These are phyloP conservation scores for Metarhizium guizhouense DNA, from an alignment of 2,329 filamentous ascomycete species.

Conservation along the genomic window DNA sequence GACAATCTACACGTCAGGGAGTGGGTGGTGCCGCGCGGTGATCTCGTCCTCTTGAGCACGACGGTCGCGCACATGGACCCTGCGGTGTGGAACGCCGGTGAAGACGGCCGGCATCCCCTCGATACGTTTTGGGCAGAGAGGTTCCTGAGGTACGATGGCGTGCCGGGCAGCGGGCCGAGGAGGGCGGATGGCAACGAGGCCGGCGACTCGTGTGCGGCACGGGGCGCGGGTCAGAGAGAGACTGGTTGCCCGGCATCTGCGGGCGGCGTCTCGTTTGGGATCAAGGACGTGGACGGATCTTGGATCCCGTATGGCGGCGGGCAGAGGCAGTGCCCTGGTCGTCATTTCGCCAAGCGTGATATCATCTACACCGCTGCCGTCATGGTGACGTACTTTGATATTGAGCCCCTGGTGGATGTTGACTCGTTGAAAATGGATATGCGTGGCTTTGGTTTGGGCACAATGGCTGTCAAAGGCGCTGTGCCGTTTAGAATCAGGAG, in stretches of 20 bases:
- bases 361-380: neutral
- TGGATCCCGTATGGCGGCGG: conserved; percentile 5
- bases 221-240: neutral
- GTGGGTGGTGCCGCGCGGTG: neutral
- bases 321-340: conserved; percentile 1
- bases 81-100: neutral
- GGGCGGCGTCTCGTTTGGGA: neutral
- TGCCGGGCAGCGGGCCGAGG: neutral
- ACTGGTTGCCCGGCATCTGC: neutral
- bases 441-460: neutral
- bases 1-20: neutral
- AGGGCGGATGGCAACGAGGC: neutral
- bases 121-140: neutral
- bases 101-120: neutral
- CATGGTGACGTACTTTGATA: neutral
- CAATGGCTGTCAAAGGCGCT: neutral
- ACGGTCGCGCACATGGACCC: neutral
- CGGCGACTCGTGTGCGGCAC: neutral
- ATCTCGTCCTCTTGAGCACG: neutral
- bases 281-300: neutral
- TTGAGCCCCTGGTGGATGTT: neutral
- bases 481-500: neutral
- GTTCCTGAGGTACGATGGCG: neutral
- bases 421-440: neutral
- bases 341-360: conserved; percentile 1